A percentile compares a stretch with the other conserved stretches of the same genome.
These are phyloP conservation scores for Mycena vulgaris DNA, from an alignment of 768 basidiomycete genomes.

Conservation along the genomic window DNA sequence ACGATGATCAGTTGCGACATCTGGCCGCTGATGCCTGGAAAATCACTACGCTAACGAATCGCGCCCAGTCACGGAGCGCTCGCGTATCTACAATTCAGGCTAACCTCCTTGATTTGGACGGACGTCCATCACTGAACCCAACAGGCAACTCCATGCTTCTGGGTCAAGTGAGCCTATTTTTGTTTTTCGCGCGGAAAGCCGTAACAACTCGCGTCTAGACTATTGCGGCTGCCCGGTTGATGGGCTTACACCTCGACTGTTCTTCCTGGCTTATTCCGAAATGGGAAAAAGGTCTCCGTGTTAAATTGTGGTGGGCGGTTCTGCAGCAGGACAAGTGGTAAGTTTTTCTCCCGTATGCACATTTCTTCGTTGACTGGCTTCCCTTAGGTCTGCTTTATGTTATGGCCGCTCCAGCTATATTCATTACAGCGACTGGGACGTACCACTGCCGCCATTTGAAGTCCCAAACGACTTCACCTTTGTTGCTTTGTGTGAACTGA, in stretches of 20 bases:
- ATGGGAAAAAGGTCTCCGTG: conserved; percentile 37
- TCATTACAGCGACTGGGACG: conserved; percentile 38
- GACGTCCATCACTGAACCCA: conserved; percentile 39
- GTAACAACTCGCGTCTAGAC: conserved; percentile 20
- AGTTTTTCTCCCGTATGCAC: background rate
- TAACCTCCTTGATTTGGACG: conserved; percentile 39
- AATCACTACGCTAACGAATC: conserved; percentile 38
- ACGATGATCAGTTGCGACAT: conserved; percentile 39
- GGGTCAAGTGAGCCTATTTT: conserved; percentile 30
- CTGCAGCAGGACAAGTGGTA: conserved; percentile 40
- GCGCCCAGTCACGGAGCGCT: conserved; percentile 36
- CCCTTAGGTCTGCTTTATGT: conserved; percentile 33
- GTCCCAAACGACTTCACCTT: conserved; percentile 31
- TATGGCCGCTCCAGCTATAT: conserved; percentile 39
- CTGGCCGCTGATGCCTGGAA: conserved; percentile 36
- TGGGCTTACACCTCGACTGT: conserved; percentile 38
- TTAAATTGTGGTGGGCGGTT: conserved; percentile 40
- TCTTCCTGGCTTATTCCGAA: conserved; percentile 35
- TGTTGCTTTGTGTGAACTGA: conserved; percentile 36
- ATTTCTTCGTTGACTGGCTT: background rate
- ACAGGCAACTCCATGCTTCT: conserved; percentile 40
- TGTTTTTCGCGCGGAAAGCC: background rate
- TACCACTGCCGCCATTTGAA: conserved; percentile 36
- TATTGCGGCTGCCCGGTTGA: conserved; percentile 38
- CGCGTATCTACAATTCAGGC: conserved; percentile 39